These are phyloP conservation scores for Nemania abortiva DNA, from an alignment of 2,329 filamentous ascomycete genomes.

Conservation along the genomic window DNA sequence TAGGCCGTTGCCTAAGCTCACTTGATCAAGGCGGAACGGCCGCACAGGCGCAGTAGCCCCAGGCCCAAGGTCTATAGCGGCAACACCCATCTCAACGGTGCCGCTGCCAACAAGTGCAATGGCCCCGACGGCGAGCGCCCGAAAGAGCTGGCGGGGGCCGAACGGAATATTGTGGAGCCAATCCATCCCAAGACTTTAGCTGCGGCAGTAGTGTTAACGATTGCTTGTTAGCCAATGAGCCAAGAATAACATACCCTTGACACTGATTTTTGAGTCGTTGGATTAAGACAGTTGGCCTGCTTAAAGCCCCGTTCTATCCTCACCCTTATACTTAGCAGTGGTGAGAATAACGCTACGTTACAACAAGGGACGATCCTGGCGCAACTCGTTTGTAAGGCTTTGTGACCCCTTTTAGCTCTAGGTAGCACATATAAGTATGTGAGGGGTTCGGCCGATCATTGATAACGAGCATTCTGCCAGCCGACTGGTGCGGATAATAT, in stretches of 20 bases:
- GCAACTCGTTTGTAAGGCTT: not conserved
- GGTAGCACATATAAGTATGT: not conserved
- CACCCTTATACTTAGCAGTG: slow-evolving; percentile 1
- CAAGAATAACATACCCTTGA: not conserved
- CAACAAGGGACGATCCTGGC: not conserved
- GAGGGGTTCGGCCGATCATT: slow-evolving; percentile 24
- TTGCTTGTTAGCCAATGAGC: not conserved
- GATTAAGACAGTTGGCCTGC: not conserved
- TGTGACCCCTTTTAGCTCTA: slow-evolving; percentile 9
- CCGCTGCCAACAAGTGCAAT: slow-evolving; percentile 31
- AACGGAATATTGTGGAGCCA: slow-evolving; percentile 23
- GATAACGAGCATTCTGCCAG: slow-evolving; percentile 8
- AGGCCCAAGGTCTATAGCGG: slow-evolving; percentile 45
- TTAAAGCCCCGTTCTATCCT: not conserved
- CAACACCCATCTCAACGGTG: slow-evolving; percentile 17
- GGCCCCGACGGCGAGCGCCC: slow-evolving; percentile 30
- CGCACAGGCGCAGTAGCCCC: slow-evolving; percentile 51
- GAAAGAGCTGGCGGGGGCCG: slow-evolving; percentile 35
- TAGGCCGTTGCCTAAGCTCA: slow-evolving; percentile 48
- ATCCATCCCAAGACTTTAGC: slow-evolving; percentile 26
- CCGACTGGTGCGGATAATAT: slow-evolving; percentile 33
- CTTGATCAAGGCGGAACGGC: slow-evolving; percentile 52
- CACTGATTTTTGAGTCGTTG: not conserved
- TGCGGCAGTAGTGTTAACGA: not conserved
- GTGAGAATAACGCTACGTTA: not conserved